phyloP scores from a whole-genome alignment of 2,329 filamentous ascomycete genomes.

The Fusarium veterinarium region DNA sequence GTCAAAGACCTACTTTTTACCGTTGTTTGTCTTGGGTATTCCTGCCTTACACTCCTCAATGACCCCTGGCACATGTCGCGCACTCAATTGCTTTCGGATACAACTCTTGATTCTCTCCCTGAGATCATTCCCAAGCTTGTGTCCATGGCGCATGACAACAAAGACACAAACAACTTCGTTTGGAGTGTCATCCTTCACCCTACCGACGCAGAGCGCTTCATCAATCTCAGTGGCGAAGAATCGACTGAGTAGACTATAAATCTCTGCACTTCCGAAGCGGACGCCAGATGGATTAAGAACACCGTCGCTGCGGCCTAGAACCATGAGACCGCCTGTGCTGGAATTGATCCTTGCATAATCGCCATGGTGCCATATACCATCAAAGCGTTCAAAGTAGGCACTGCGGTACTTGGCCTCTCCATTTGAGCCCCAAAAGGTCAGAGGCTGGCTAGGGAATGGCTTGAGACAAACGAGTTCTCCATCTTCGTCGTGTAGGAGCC shows the following conservation, averaged over 20 bases:
- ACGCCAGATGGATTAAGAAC: conserved; percentile 93
- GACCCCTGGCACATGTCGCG: conserved; percentile 87
- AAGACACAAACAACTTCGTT: conserved; percentile 94
- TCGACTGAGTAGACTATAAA: conserved; percentile 89
- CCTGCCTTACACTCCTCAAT: conserved; percentile 82
- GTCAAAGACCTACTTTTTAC: conserved; percentile 80
- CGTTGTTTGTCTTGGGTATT: conserved; percentile 91
- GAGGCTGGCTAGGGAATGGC: conserved; percentile 90
- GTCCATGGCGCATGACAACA: conserved; percentile 75
- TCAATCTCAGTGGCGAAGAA: conserved; percentile 83
- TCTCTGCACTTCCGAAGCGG: conserved; percentile 91
- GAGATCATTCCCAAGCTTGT: conserved; percentile 69
- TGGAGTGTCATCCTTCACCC: conserved; percentile 72
- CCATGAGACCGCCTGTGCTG: conserved; percentile 80
- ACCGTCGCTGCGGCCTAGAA: conserved; percentile 92
- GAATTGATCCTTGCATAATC: conserved; percentile 84
- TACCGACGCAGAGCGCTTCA: conserved; percentile 88
- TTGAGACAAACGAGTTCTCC: conserved; percentile 89
- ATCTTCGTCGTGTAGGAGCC: conserved; percentile 71
- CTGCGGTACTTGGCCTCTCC: conserved; percentile 79
- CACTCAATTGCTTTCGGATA: conserved; percentile 82
- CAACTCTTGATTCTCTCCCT: conserved; percentile 71
- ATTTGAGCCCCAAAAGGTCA: conserved; percentile 82
- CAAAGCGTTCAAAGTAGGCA: conserved; percentile 90
- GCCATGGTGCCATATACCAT: conserved; percentile 86